A percentile compares a stretch with the other conserved stretches of the same genome.
These are phyloP conservation scores for Cunninghamia lanceolata DNA, from an alignment of 75 land plant genomes.

Conservation along the genomic window DNA sequence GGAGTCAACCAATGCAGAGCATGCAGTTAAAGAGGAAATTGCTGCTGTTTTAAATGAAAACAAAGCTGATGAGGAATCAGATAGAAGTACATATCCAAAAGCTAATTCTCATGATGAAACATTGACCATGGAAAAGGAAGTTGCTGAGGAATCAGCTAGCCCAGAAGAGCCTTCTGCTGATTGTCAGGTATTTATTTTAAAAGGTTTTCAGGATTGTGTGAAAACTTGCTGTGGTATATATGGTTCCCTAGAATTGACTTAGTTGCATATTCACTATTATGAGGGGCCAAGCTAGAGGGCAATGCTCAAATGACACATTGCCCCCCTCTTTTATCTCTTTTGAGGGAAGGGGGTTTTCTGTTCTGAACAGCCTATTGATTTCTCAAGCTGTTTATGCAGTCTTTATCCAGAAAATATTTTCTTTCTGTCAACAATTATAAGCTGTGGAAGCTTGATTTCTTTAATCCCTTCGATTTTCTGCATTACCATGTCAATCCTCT, in stretches of 20 bases:
- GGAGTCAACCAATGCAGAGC: background rate
- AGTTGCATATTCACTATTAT: background rate
- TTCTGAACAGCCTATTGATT: background rate
- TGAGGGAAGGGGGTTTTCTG: background rate
- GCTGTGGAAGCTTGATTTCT: background rate
- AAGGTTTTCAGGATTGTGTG: background rate
- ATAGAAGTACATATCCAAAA: background rate
- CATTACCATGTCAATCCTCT: background rate
- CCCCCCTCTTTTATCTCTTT: background rate
- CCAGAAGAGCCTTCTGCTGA: background rate
- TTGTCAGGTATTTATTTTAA: conserved; percentile 4
- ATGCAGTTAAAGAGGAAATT: conserved; percentile 7
- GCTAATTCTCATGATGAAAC: background rate
- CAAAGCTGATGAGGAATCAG: background rate
- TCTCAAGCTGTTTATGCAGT: background rate
- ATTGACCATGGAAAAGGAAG: background rate
- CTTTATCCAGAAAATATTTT: background rate
- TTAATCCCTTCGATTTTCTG: background rate
- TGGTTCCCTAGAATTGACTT: background rate
- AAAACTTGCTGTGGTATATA: background rate
- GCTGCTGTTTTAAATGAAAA: background rate
- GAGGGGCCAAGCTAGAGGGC: background rate
- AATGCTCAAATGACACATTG: background rate
- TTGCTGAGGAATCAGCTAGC: background rate
- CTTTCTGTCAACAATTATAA: background rate